A percentile compares a stretch with the other conserved stretches of the same genome.
phyloP scores from a whole-genome alignment of 495 filamentous ascomycete genomes.

The Penicillium cosmopolitanum region DNA sequence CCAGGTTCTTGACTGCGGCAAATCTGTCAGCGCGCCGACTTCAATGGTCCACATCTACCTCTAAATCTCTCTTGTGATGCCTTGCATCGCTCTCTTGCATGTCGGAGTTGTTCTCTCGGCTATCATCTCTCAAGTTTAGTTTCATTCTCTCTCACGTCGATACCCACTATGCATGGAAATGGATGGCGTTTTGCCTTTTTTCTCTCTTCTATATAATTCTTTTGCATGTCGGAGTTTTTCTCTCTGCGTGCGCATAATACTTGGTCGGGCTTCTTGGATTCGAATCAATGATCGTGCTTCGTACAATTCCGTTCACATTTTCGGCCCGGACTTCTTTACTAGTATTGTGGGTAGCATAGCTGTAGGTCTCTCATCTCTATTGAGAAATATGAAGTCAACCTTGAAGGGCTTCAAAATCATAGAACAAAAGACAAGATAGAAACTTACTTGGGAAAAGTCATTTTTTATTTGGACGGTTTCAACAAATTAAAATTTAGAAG shows the following conservation, averaged over 20 bases:
- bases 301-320: background rate
- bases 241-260: background rate
- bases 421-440: too few species aligned
- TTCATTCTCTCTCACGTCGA: slow-evolving; percentile 21
- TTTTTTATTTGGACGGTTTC: too few species aligned
- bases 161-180: slow-evolving; percentile 33
- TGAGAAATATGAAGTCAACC: too few species aligned
- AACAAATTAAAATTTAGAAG: too few species aligned
- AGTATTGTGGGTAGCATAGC: background rate
- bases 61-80: slow-evolving; percentile 27
- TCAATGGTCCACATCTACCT: slow-evolving; percentile 55
- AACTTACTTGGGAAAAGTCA: too few species aligned
- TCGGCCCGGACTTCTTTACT: background rate
- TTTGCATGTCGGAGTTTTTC: background rate
- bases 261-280: background rate
- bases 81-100: slow-evolving; percentile 17
- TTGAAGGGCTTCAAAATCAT: too few species aligned
- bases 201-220: slow-evolving; percentile 1
- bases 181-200: slow-evolving; percentile 21
- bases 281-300: background rate
- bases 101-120: slow-evolving; percentile 16
- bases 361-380: background rate
- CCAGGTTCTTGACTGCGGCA: slow-evolving; percentile 53
- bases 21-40: slow-evolving; percentile 36
- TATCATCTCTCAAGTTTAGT: background rate